These are phyloP conservation scores for Dactylonectria estremocensis DNA, from an alignment of 2,329 filamentous ascomycete species.

Conservation along the genomic window DNA sequence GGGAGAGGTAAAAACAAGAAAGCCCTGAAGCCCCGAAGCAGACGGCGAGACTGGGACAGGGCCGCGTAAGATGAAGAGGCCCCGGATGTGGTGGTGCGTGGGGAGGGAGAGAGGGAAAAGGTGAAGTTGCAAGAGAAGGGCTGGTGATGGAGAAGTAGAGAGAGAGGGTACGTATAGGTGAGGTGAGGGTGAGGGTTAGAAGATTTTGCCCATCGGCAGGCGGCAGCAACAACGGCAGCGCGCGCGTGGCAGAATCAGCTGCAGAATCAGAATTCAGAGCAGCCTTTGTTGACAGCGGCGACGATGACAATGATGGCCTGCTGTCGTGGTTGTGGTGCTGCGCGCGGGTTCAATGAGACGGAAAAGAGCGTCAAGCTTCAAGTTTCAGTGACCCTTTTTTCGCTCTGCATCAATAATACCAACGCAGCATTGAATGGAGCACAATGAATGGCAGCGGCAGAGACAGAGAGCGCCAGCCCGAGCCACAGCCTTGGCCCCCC, in stretches of 20 bases:
- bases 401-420: constrained; percentile 43
- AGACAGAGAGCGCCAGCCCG: constrained; percentile 22
- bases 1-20: constrained; percentile 16
- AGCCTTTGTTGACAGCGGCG: constrained; percentile 23
- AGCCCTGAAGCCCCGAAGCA: constrained; percentile 16
- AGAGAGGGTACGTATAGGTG: constrained; percentile 47
- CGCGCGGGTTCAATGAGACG: constrained; percentile 43
- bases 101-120: background rate
- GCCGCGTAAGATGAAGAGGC: constrained; percentile 19
- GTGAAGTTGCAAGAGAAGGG: constrained; percentile 39
- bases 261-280: constrained; percentile 27
- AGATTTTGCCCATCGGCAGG: constrained; percentile 45
- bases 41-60: constrained; percentile 7
- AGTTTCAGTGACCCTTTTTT: constrained; percentile 48
- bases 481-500: constrained; percentile 33
- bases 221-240: constrained; percentile 42
- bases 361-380: constrained; percentile 42
- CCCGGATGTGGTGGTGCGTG: constrained; percentile 10
- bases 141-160: constrained; percentile 35
- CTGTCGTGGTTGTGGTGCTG: constrained; percentile 29
- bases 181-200: constrained; percentile 46
- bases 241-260: constrained; percentile 34
- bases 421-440: constrained; percentile 35
- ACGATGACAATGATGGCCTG: constrained; percentile 36
- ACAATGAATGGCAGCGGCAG: constrained; percentile 27